Base-by-base conservation (phyloP, 225 moss, liverwort and hornwort species). In the Pseudisothecium myosuroides region DNA sequence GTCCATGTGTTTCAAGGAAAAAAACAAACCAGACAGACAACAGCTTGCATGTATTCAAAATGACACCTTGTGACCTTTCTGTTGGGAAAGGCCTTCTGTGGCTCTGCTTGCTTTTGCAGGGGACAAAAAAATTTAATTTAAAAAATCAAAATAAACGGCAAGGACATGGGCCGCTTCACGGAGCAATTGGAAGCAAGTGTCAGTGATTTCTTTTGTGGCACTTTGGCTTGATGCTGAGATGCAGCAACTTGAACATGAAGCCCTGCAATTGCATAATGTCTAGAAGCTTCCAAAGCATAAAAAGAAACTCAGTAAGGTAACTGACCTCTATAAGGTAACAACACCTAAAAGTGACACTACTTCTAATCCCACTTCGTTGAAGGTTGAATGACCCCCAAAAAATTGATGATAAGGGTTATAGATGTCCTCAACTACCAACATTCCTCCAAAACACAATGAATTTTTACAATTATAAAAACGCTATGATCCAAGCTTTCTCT, bases 71-170 rank as follows among this genome's bases (percentile, higher is more conserved):
- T 17, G 17, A 4, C 45, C 74, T 85, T 85, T 85, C 73, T 58
- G 73, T 59, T 85, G 17, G 34, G 60, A 79, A 85, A 74, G 36
- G 43, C 16, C 36, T 18, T 11, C 55, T 24, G 72, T 39, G 71
- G 71, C 71, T 58, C 79, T 58, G 79, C 79, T 58, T 39, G 17
- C 6, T 17, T 28, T 27, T 0, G 6, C 17, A 78, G 14, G 10
- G 49, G 19, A 1, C 4, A 0, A 9, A 12, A 31, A 1, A 10
- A 75, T n/a, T n/a, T n/a, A n/a, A 19, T 0, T 0, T 34, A 36
- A 34, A 24, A 4, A 49, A 12, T 3, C 2, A 22, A 14, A 14
- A 32, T 17, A 6, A 16, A 6, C 6, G 5, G 28, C 8, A 80
- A 59, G 58, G 71, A 58, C 43, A 72, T 85, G 85, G 72, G 43